Evolutionary conservation across 2,329 filamentous ascomycete species (phyloP), one percentile per base, ranked within the genome.

Genomic region (Aspergillus viridinutans): DNA sequence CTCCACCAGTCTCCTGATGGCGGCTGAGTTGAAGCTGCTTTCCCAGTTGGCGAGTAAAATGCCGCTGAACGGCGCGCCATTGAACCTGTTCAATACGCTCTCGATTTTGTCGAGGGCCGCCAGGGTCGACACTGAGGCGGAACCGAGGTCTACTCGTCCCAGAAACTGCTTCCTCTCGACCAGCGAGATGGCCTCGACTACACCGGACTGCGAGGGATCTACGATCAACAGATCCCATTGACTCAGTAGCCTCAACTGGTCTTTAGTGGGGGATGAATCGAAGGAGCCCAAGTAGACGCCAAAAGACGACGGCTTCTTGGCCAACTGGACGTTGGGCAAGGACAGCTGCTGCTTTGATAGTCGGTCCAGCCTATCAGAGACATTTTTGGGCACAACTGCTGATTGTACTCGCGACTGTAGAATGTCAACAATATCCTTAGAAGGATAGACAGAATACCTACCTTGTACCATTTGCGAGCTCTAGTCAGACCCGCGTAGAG

Each of bases 151-250:
- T 14, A 77, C 53, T 56, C 75, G 66, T 20, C 72, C 74, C 23
- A 76, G 43, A 1, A 71, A 52, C 38, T 67, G 64, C 21, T 56
- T 64, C 21, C 53, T 49, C 4, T 60, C 54, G 25, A 55, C 52
- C 14, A 56, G 57, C 8, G 62, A 61, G 53, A 78, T 66, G 4
- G 72, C 74, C 4, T 72, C 65, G 2, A 68, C 48, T 2, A 77
- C 70, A 5, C 74, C 73, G 9, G 53, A 42, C 57, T 74, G 70
- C 20, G 73, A 66, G 2, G 78, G 77, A 59, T 80, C 76, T 12
- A 79, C 67, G 17, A 78, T 68, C 42, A 79, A 56, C n/a, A 79
- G 58, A 52, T 80, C 76, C 74, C 74, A 79, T 63, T 72, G 67
- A 40, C 67, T 55, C n/a, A 80, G 64, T 6, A 80, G 50, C n/a